Percentiles rank a stretch among this genome's conserved stretches.
phyloP scores from a whole-genome alignment of 192 early-diverging fungal species.

The Linnemannia elongata region DNA sequence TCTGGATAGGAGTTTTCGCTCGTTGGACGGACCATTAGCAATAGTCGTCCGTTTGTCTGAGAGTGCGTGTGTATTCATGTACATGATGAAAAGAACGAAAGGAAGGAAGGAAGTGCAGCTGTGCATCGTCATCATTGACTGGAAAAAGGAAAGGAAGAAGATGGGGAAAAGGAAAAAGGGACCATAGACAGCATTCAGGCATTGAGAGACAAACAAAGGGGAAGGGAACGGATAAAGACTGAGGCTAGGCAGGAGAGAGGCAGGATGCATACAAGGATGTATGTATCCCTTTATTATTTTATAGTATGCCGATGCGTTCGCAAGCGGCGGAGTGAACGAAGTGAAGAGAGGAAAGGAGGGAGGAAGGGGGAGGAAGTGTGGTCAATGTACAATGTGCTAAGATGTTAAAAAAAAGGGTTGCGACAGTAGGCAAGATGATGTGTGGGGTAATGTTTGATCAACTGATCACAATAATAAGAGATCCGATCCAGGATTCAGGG shows the following conservation, averaged over 20 bases:
- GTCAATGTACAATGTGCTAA: too few relatives aligned
- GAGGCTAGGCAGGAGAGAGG: neutral
- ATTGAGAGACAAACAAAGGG: neutral
- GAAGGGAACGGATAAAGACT: neutral
- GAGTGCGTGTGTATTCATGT: neutral
- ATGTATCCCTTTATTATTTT: neutral
- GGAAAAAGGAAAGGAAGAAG: neutral
- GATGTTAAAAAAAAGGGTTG: neutral
- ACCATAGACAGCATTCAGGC: neutral
- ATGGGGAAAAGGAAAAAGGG: neutral
- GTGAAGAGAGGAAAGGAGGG: neutral
- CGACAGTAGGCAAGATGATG: neutral
- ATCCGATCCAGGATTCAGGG: slow-evolving; percentile 1
- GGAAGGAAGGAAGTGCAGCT: neutral
- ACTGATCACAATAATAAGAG: neutral
- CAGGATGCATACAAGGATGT: neutral
- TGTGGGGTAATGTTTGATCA: neutral
- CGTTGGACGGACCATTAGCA: neutral
- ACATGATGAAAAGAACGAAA: neutral
- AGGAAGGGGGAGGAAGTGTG: neutral
- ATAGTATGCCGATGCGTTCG: neutral
- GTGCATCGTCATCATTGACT: neutral
- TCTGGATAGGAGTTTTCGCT: too few relatives aligned
- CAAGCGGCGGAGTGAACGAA: neutral
- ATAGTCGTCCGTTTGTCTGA: too few relatives aligned